Base-by-base conservation (phyloP, 352 stramenopile genomes). In the Globisporangium nagaii region DNA sequence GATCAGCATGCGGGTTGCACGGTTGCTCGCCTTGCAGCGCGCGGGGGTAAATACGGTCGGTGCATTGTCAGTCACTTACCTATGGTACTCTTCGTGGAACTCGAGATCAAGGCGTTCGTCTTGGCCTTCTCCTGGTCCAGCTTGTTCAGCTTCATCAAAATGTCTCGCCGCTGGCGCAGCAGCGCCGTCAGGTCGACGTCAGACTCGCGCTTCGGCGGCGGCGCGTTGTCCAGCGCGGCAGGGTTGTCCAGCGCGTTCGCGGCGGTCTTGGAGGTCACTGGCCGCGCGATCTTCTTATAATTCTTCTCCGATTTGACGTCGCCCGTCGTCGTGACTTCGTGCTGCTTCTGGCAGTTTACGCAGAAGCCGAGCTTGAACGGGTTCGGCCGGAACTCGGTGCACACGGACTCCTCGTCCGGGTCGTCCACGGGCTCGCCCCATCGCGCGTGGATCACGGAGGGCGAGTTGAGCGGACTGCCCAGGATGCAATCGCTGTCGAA, bases 321-420 rank as follows among this genome's bases (percentile, higher is more conserved):
- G 17, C 84, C 84, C 43, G 76, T 73, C 9, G 77, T 75, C 40
- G 71, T 84, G 13, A 91, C 80, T 36, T 95, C 82, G 68, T 95
- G 84, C 58, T 95, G 84, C 62, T 93, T 93, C 69, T 92, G 84
- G 65, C 84, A 95, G 65, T 95, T 95, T 56, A 95, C 81, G 62
- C 84, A 95, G 57, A 93, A 95, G 6, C 84, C 84, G 20, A 92
- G 60, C 60, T 90, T 90, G 60, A 95, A 95, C 28, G 84, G 80
- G 52, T 95, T 95, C 0, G 82, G 75, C 20, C 68, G 36, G 56
- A 85, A 95, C n/a, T 95, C 84, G 2, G 70, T 79, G 49, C 84
- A 95, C 49, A 91, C 58, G 32, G 75, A 80, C 45, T 88, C 79
- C 63, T 95, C 80, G 50, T 95, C 84, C 5, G 82, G 82, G 49